Evolutionary conservation across 148 eudicot species (phyloP).

Genomic region (Silene uniflora): DNA sequence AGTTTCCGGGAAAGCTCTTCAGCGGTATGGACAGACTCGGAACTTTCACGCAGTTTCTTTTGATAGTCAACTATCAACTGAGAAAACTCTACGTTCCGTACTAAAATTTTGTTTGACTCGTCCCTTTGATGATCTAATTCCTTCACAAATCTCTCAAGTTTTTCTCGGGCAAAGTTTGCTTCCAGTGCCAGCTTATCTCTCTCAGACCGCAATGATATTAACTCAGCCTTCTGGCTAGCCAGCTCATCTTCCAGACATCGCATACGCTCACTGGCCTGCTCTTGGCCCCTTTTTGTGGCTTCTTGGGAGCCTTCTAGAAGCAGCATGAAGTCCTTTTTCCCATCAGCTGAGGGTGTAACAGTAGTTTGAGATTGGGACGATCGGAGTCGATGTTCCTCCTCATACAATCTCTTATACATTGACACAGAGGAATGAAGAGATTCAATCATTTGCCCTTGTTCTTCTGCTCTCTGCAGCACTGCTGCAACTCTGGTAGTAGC

Average conservation of each 20-base stretch:
- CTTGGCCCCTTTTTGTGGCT: constrained; percentile 45
- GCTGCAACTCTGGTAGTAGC: constrained; percentile 70
- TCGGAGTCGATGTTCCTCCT: constrained; percentile 70
- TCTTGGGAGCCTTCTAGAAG: constrained; percentile 67
- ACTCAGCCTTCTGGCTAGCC: constrained; percentile 56
- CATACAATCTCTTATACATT: constrained; percentile 86
- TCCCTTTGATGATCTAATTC: constrained; percentile 83
- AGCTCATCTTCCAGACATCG: constrained; percentile 71
- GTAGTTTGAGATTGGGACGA: constrained; percentile 35
- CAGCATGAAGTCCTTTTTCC: constrained; percentile 46
- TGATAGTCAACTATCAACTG: constrained; percentile 80
- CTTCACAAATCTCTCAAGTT: constrained; percentile 65
- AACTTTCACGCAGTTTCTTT: constrained; percentile 69
- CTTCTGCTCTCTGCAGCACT: constrained; percentile 78
- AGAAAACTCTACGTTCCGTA: constrained; percentile 87
- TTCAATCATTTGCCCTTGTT: constrained; percentile 86
- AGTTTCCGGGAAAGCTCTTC: constrained; percentile 73
- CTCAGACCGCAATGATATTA: constrained; percentile 58
- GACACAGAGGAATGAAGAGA: constrained; percentile 87
- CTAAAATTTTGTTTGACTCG: constrained; percentile 57
- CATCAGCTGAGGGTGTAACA: constrained; percentile 37
- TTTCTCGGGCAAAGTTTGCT: constrained; percentile 63
- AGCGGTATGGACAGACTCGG: constrained; percentile 57
- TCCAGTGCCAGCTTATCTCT: constrained; percentile 65
- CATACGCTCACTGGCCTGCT: constrained; percentile 55